Conservation (phyloP, 179 eudicot species). For the Silene noctiflora region DNA sequence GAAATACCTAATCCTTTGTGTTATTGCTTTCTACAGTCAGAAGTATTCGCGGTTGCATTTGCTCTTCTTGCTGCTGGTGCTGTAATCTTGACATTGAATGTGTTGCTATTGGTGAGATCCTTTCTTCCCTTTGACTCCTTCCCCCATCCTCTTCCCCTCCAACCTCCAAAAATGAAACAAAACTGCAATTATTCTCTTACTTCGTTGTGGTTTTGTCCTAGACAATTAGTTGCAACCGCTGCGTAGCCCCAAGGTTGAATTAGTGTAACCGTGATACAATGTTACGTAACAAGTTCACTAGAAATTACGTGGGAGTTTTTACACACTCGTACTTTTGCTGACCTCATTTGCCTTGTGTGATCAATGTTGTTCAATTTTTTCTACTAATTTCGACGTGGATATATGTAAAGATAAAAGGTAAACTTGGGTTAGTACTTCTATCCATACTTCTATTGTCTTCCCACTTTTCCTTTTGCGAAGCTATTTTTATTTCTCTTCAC, state of each 20-base stretch:
- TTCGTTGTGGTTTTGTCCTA: background rate
- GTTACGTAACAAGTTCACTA: background rate
- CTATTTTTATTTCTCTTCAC: too few relatives aligned
- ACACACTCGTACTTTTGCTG: background rate
- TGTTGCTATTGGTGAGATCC: conserved; percentile 69
- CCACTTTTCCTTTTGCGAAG: too few relatives aligned
- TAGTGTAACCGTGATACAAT: background rate
- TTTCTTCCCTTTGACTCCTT: conserved; percentile 3
- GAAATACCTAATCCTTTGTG: background rate
- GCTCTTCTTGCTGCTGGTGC: conserved; percentile 97
- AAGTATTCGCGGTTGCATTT: conserved; percentile 96
- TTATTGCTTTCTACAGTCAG: conserved; percentile 56
- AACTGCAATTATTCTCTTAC: background rate
- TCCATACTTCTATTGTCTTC: too few relatives aligned
- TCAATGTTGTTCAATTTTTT: background rate
- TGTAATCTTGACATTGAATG: conserved; percentile 86
- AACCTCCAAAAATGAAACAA: background rate
- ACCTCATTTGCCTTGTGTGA: background rate
- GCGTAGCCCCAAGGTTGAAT: background rate
- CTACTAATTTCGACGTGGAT: background rate
- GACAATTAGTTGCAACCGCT: background rate
- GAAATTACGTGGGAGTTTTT: background rate
- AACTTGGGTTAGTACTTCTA: background rate
- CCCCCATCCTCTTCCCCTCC: background rate
- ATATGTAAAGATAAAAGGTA: background rate